These are phyloP conservation scores for Moniliophthora roreri DNA, from an alignment of 1,284 basidiomycete genomes.

Conservation along the genomic window DNA sequence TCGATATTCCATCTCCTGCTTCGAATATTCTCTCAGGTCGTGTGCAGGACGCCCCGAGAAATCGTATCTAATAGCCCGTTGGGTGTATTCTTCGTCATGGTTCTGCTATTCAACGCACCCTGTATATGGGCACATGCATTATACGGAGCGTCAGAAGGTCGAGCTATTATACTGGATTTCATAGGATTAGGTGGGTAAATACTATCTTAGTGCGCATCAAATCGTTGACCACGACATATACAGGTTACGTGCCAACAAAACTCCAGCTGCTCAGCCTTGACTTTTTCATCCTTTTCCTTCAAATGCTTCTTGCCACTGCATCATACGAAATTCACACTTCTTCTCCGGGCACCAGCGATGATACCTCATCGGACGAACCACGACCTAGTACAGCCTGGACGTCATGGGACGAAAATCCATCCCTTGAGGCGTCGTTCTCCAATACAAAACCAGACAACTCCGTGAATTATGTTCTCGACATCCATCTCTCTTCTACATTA, in stretches of 20 bases:
- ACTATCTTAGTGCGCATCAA: not conserved
- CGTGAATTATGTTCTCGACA: slow-evolving; percentile 56
- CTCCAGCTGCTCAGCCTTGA: slow-evolving; percentile 65
- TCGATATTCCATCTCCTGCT: slow-evolving; percentile 56
- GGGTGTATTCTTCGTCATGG: slow-evolving; percentile 60
- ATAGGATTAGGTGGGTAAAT: slow-evolving; percentile 64
- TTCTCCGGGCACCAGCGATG: slow-evolving; percentile 27
- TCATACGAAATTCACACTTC: slow-evolving; percentile 58
- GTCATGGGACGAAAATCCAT: slow-evolving; percentile 13
- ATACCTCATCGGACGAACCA: slow-evolving; percentile 29
- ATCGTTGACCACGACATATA: not conserved
- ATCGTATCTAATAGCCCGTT: slow-evolving; percentile 60
- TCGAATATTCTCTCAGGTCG: slow-evolving; percentile 59
- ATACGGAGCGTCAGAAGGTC: slow-evolving; percentile 48
- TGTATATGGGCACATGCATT: slow-evolving; percentile 61
- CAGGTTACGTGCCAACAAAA: slow-evolving; percentile 62
- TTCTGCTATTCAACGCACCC: slow-evolving; percentile 56
- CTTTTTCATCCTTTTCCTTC: slow-evolving; percentile 61
- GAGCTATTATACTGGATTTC: slow-evolving; percentile 70
- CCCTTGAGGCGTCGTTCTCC: slow-evolving; percentile 21
- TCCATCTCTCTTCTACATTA: slow-evolving; percentile 52
- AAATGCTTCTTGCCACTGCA: slow-evolving; percentile 62
- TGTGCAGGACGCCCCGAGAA: slow-evolving; percentile 64
- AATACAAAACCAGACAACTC: slow-evolving; percentile 24
- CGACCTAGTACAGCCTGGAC: slow-evolving; percentile 24